A percentile compares a stretch with the other conserved stretches of the same genome.
phyloP scores from a whole-genome alignment of 306 rosid species.

The Fagus sylvatica region DNA sequence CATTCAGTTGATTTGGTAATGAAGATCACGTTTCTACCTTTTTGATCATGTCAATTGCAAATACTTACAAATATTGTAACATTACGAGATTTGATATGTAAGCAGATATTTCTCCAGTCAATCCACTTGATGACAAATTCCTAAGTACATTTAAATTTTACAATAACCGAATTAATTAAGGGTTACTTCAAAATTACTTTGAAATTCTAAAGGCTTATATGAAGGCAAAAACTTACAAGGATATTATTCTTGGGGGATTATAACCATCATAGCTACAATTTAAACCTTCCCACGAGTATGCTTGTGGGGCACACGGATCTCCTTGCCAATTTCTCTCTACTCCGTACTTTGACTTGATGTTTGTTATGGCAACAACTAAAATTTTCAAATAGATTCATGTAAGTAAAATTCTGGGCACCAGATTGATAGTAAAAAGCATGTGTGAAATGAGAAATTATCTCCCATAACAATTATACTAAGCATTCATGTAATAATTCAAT shows the following conservation, averaged over 20 bases:
- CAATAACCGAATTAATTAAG: too few relatives aligned
- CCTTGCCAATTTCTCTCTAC: slow-evolving; percentile 54
- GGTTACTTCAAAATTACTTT: neutral
- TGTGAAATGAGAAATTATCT: neutral
- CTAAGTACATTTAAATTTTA: slow-evolving; percentile 36
- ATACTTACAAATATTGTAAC: slow-evolving; percentile 50
- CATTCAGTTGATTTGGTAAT: neutral
- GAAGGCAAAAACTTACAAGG: slow-evolving; percentile 42
- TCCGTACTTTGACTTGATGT: slow-evolving; percentile 45
- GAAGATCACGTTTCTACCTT: neutral
- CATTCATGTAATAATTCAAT: too few relatives aligned
- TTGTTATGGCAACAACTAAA: slow-evolving; percentile 49
- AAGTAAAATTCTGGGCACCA: neutral
- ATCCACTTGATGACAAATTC: slow-evolving; percentile 46
- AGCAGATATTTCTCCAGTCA: slow-evolving; percentile 39
- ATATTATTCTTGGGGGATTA: slow-evolving; percentile 43
- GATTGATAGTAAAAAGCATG: neutral
- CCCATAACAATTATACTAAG: too few relatives aligned
- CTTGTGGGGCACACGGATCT: slow-evolving; percentile 56
- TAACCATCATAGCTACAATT: slow-evolving; percentile 34
- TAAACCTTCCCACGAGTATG: slow-evolving; percentile 55
- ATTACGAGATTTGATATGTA: slow-evolving; percentile 37
- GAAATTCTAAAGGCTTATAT: neutral
- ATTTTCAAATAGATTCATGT: too few relatives aligned
- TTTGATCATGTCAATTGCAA: neutral